Conservation (phyloP, 1,284 basidiomycete species). For the Thecaphora thlaspeos region DNA sequence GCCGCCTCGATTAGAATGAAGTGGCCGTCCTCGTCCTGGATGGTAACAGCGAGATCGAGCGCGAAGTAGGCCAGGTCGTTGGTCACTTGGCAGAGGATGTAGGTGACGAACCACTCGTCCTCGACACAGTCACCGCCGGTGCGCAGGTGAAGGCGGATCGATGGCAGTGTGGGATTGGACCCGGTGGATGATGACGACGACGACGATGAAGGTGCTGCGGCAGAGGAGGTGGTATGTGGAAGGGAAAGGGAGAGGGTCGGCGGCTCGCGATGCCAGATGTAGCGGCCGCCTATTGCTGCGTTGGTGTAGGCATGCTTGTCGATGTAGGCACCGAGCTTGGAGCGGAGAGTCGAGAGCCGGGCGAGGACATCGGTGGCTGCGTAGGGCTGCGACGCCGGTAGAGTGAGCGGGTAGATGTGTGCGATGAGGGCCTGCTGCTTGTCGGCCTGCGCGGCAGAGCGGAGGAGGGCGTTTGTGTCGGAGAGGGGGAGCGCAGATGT, state of each 20-base stretch:
- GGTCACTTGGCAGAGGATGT: slow-evolving; percentile 62
- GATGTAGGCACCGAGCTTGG: slow-evolving; percentile 4
- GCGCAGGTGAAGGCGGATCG: slow-evolving; percentile 19
- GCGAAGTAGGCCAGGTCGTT: slow-evolving; percentile 9
- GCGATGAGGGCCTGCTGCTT: slow-evolving; percentile 28
- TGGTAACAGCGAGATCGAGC: slow-evolving; percentile 39
- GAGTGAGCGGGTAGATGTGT: slow-evolving; percentile 13
- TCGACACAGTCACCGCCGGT: slow-evolving; percentile 72
- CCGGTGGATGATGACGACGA: slow-evolving; percentile 7
- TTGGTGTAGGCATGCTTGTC: slow-evolving; percentile 1
- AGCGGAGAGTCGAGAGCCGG: slow-evolving; percentile 10
- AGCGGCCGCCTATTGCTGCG: slow-evolving; percentile 17
- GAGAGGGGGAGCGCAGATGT: slow-evolving; percentile 21
- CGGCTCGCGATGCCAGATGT: slow-evolving; percentile 54
- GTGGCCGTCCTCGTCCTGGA: slow-evolving; percentile 88
- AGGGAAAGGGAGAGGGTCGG: slow-evolving; percentile 29
- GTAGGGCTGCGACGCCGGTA: slow-evolving; percentile 2
- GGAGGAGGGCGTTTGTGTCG: slow-evolving; percentile 18
- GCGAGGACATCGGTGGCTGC: slow-evolving; percentile 14
- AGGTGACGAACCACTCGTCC: slow-evolving; percentile 92
- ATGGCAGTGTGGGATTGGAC: neutral
- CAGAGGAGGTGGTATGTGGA: slow-evolving; percentile 10
- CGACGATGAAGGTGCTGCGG: slow-evolving; percentile 2
- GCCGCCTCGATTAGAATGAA: slow-evolving; percentile 96
- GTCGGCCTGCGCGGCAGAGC: slow-evolving; percentile 22